Percentiles rank a stretch among this genome's conserved stretches.
Evolutionary conservation across 371 early-diverging fungal genomes (phyloP).

Genomic region (Syncephalastrum contaminatum): DNA sequence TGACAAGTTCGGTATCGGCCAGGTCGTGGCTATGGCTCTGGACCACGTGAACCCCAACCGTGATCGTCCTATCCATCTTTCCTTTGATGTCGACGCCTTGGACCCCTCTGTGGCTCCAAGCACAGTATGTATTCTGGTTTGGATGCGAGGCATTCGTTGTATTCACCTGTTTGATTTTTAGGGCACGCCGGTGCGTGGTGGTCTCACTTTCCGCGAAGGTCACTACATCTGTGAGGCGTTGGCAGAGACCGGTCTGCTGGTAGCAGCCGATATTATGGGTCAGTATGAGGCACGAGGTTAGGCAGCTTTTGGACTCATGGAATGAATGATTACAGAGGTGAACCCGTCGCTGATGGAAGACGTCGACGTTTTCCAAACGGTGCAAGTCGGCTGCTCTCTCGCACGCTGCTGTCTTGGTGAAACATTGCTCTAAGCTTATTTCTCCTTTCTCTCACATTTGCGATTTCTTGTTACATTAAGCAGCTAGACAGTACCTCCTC

Average conservation of each 20-base stretch:
- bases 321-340: slow-evolving; percentile 51
- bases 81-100: slow-evolving; percentile 95
- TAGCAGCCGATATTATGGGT: slow-evolving; percentile 90
- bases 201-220: slow-evolving; percentile 89
- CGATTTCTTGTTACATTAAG: too few species aligned
- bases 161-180: background rate
- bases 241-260: slow-evolving; percentile 85
- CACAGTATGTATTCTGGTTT: slow-evolving; percentile 62
- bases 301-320: background rate
- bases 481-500: too few species aligned
- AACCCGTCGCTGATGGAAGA: slow-evolving; percentile 88
- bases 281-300: background rate
- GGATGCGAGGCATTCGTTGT: background rate
- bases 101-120: slow-evolving; percentile 94
- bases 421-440: slow-evolving; percentile 48
- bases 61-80: slow-evolving; percentile 85
- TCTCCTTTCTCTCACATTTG: background rate
- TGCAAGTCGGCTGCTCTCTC: slow-evolving; percentile 85
- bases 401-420: slow-evolving; percentile 83
- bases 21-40: slow-evolving; percentile 93
- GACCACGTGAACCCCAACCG: slow-evolving; percentile 85
- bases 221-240: slow-evolving; percentile 91
- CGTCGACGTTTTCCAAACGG: slow-evolving; percentile 74
- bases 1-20: slow-evolving; percentile 92
- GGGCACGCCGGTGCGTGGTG: slow-evolving; percentile 96